Percentiles rank a stretch among this genome's conserved stretches.
These are phyloP conservation scores for Funneliformis caledonium DNA, from an alignment of 371 early-diverging fungal species.

Conservation along the genomic window DNA sequence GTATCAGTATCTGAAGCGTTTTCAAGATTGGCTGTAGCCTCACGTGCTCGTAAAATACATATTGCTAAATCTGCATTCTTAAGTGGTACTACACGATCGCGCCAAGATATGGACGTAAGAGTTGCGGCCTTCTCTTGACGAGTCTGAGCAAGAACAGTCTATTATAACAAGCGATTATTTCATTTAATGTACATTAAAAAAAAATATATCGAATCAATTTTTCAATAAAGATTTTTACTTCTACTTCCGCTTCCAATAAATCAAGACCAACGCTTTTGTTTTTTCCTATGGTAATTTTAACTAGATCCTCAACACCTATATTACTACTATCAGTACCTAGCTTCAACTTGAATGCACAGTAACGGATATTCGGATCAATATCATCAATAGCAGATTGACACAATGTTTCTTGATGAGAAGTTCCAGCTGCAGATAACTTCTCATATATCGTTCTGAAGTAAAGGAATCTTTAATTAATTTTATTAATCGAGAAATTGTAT, in stretches of 20 bases:
- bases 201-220: no score
- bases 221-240: conserved; percentile 27
- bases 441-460: conserved; percentile 69
- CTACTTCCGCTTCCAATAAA: conserved; percentile 52
- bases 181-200: background rate
- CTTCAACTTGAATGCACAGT: conserved; percentile 76
- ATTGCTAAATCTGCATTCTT: conserved; percentile 46
- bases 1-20: conserved; percentile 4
- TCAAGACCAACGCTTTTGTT: conserved; percentile 53
- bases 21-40: conserved; percentile 32
- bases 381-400: conserved; percentile 74
- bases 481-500: no score
- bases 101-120: conserved; percentile 56
- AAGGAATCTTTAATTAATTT: conserved; percentile 9
- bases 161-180: background rate
- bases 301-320: conserved; percentile 56
- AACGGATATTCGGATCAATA: conserved; percentile 82
- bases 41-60: conserved; percentile 21
- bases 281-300: conserved; percentile 51
- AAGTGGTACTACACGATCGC: conserved; percentile 50
- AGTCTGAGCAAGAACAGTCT: conserved; percentile 47
- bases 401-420: conserved; percentile 66
- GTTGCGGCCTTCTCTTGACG: conserved; percentile 50
- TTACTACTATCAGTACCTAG: conserved; percentile 50
- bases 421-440: conserved; percentile 57